Percentiles rank a stretch among this genome's conserved stretches.
Conservation (phyloP, 2,329 filamentous ascomycete species). For the Aureobasidium sp. region DNA sequence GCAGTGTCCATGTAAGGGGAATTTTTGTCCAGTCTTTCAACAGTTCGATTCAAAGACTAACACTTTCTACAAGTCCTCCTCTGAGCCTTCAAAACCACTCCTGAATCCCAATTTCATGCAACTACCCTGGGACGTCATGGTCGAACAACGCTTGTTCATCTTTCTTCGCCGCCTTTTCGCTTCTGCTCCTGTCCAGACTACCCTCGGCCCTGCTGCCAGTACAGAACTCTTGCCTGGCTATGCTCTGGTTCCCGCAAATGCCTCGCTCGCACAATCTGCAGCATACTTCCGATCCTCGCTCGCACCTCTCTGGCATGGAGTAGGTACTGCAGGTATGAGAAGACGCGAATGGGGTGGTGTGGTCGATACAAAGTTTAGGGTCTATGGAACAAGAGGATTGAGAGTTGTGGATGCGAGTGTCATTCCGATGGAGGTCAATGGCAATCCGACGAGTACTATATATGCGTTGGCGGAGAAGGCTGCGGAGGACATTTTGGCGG, state of each 20-base stretch:
- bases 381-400: slow-evolving; percentile 26
- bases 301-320: background rate
- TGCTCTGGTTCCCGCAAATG: background rate
- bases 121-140: slow-evolving; percentile 28
- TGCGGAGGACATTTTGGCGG: slow-evolving; percentile 10
- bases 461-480: slow-evolving; percentile 23
- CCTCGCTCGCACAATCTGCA: slow-evolving; percentile 15
- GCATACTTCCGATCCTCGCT: background rate
- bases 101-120: slow-evolving; percentile 37
- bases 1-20: slow-evolving; percentile 23
- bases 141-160: slow-evolving; percentile 27
- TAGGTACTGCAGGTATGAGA: slow-evolving; percentile 19
- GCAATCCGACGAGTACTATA: slow-evolving; percentile 20
- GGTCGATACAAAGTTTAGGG: slow-evolving; percentile 25
- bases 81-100: slow-evolving; percentile 28
- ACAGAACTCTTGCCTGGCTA: slow-evolving; percentile 24
- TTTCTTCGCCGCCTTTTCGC: slow-evolving; percentile 22
- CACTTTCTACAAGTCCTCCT: slow-evolving; percentile 15
- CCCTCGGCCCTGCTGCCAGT: slow-evolving; percentile 22
- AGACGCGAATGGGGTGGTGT: slow-evolving; percentile 24
- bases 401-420: slow-evolving; percentile 31
- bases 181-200: background rate
- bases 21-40: too few species aligned
- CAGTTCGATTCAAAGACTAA: background rate
- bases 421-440: slow-evolving; percentile 21